Percentiles rank a stretch among this genome's conserved stretches.
Conservation (phyloP, 192 early-diverging fungal species). For the Podila minutissima region DNA sequence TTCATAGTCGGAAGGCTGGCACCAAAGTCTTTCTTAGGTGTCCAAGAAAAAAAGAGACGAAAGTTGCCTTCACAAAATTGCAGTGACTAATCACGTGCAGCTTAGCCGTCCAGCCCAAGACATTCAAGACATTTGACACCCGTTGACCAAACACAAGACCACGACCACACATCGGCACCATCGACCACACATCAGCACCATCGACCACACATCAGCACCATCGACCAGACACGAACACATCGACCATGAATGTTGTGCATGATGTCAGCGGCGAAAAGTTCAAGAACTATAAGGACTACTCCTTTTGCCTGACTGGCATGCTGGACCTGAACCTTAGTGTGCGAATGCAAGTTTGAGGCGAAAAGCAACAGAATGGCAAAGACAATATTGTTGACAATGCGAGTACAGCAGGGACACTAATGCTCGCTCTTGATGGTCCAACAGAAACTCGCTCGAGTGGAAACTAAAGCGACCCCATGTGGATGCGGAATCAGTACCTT, state of each 20-base stretch:
- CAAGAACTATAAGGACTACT: slow-evolving; percentile 68
- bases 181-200: not conserved
- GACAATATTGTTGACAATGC: not conserved
- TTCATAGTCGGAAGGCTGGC: too few relatives aligned
- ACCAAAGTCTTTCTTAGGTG: too few relatives aligned
- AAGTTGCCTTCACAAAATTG: too few relatives aligned
- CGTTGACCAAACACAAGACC: not conserved
- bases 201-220: not conserved
- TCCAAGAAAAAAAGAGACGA: too few relatives aligned
- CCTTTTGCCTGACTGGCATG: slow-evolving; percentile 74
- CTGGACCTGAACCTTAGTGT: slow-evolving; percentile 68
- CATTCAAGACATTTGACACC: too few relatives aligned
- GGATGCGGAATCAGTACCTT: slow-evolving; percentile 33
- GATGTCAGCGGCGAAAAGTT: slow-evolving; percentile 40
- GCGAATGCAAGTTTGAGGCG: slow-evolving; percentile 62
- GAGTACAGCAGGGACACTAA: not conserved
- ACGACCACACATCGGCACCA: too few relatives aligned
- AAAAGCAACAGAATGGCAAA: not conserved
- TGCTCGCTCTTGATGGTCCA: not conserved
- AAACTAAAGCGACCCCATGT: slow-evolving; percentile 33
- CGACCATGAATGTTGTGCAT: slow-evolving; percentile 17
- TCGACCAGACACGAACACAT: not conserved
- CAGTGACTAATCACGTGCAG: too few relatives aligned
- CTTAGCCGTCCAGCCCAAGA: too few relatives aligned
- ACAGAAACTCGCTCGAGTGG: slow-evolving; percentile 35